Percentiles rank a stretch among this genome's conserved stretches.
These are phyloP conservation scores for Poronia punctata DNA, from an alignment of 495 filamentous ascomycete genomes.

Conservation along the genomic window DNA sequence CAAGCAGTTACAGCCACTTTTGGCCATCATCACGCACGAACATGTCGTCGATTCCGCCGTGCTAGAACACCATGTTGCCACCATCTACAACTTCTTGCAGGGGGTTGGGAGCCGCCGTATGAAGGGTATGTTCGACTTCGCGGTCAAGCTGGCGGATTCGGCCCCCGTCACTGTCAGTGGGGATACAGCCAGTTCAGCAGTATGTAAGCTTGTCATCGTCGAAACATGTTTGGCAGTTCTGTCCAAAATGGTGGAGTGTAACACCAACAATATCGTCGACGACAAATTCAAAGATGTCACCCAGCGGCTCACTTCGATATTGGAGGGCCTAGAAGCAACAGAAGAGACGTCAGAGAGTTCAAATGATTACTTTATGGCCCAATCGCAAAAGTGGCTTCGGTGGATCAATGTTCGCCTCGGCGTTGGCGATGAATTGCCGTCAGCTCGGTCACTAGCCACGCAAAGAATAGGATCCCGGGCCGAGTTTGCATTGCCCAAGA, in stretches of 20 bases:
- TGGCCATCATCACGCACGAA: slow-evolving; percentile 25
- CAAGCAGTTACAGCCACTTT: slow-evolving; percentile 20
- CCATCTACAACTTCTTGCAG: slow-evolving; percentile 26
- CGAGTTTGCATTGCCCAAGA: slow-evolving; percentile 35
- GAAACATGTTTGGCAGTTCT: slow-evolving; percentile 25
- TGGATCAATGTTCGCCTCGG: slow-evolving; percentile 23
- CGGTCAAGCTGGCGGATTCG: slow-evolving; percentile 7
- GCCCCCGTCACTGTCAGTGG: slow-evolving; percentile 4
- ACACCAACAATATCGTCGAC: slow-evolving; percentile 27
- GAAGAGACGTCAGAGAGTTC: not conserved
- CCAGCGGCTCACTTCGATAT: slow-evolving; percentile 1
- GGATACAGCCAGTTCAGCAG: slow-evolving; percentile 2
- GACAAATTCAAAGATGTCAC: slow-evolving; percentile 16
- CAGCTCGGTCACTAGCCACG: not conserved
- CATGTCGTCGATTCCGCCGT: slow-evolving; percentile 24
- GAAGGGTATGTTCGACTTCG: slow-evolving; percentile 21
- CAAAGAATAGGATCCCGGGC: slow-evolving; percentile 8
- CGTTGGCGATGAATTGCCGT: slow-evolving; percentile 16
- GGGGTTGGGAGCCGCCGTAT: slow-evolving; percentile 24
- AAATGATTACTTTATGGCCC: slow-evolving; percentile 23
- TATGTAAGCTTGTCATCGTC: slow-evolving; percentile 11
- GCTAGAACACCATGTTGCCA: slow-evolving; percentile 26
- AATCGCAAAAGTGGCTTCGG: slow-evolving; percentile 21
- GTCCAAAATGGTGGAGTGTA: slow-evolving; percentile 26
- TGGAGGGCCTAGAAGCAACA: slow-evolving; percentile 5